These are phyloP conservation scores for Thamnidium elegans DNA, from an alignment of 192 early-diverging fungal genomes.

Conservation along the genomic window DNA sequence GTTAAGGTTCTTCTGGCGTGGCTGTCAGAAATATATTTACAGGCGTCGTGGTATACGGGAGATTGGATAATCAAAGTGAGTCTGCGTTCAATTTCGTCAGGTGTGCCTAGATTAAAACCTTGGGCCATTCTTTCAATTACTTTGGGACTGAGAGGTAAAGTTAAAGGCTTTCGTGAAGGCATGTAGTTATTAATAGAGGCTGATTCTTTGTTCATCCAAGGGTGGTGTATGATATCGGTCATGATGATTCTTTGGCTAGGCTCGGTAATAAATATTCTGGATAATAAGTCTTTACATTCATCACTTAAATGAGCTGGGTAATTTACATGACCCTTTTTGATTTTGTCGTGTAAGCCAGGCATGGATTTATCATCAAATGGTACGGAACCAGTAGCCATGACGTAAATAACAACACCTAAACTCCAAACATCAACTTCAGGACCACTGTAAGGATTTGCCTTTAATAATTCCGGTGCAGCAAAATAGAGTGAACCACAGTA, in stretches of 20 bases:
- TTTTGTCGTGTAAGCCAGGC: slow-evolving; percentile 83
- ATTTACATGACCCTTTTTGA: slow-evolving; percentile 73
- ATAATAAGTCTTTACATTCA: slow-evolving; percentile 60
- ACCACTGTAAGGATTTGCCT: slow-evolving; percentile 75
- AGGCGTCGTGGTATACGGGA: slow-evolving; percentile 45
- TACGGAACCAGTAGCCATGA: slow-evolving; percentile 77
- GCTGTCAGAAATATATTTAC: neutral
- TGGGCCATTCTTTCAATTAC: slow-evolving; percentile 61
- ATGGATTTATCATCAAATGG: slow-evolving; percentile 87
- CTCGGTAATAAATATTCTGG: slow-evolving; percentile 69
- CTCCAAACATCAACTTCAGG: slow-evolving; percentile 91
- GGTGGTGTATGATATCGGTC: slow-evolving; percentile 66
- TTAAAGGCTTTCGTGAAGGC: slow-evolving; percentile 52
- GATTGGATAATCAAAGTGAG: slow-evolving; percentile 51
- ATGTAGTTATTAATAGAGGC: slow-evolving; percentile 63
- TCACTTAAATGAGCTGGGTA: slow-evolving; percentile 68
- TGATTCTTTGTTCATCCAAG: slow-evolving; percentile 73
- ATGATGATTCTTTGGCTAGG: slow-evolving; percentile 66
- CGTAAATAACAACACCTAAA: slow-evolving; percentile 83
- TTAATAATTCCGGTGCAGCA: slow-evolving; percentile 82
- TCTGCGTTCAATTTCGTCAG: slow-evolving; percentile 51
- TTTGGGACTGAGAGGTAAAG: slow-evolving; percentile 51
- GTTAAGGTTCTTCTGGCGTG: neutral
- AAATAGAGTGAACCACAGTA: slow-evolving; percentile 75
- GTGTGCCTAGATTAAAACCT: slow-evolving; percentile 75